Conservation (phyloP, 2,329 filamentous ascomycete genomes). For the Ploettnerulaceae sp. region DNA sequence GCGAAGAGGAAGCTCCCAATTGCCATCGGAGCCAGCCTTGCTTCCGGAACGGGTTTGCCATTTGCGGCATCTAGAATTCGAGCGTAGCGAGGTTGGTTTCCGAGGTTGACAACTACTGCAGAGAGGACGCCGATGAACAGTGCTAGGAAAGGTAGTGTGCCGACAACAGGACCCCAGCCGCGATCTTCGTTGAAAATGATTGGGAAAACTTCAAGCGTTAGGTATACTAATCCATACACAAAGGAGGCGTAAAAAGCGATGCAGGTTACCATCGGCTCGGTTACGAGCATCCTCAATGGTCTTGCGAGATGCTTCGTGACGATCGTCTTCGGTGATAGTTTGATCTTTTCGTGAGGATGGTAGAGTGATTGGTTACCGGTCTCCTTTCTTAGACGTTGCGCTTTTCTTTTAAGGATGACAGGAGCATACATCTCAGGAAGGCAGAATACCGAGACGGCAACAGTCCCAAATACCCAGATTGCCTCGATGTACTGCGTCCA, state of each 20-base stretch:
- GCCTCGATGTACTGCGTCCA: conserved; percentile 36
- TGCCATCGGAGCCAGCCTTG: conserved; percentile 46
- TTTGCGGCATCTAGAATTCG: conserved; percentile 30
- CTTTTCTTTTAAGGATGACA: conserved; percentile 40
- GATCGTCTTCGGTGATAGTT: conserved; percentile 27
- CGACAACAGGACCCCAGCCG: conserved; percentile 53
- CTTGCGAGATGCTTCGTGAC: conserved; percentile 30
- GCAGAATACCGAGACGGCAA: conserved; percentile 37
- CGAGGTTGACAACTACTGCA: conserved; percentile 46
- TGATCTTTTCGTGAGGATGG: conserved; percentile 28
- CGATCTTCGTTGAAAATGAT: conserved; percentile 61
- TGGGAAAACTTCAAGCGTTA: conserved; percentile 53
- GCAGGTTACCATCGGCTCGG: conserved; percentile 57
- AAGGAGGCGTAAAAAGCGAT: conserved; percentile 68
- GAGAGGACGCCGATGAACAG: conserved; percentile 41
- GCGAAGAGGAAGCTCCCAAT: conserved; percentile 32
- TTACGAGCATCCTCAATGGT: conserved; percentile 45
- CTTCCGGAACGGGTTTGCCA: conserved; percentile 40
- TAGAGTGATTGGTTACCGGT: conserved; percentile 25
- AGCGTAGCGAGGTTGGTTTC: conserved; percentile 29
- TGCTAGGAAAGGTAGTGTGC: conserved; percentile 56
- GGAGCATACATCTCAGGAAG: conserved; percentile 44
- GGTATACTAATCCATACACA: conserved; percentile 65
- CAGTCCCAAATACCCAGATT: conserved; percentile 41
- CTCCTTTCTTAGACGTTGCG: conserved; percentile 33